These are phyloP conservation scores for Nakaseomyces nivariensis DNA, from an alignment of 1,139 yeast genomes.

Conservation along the genomic window DNA sequence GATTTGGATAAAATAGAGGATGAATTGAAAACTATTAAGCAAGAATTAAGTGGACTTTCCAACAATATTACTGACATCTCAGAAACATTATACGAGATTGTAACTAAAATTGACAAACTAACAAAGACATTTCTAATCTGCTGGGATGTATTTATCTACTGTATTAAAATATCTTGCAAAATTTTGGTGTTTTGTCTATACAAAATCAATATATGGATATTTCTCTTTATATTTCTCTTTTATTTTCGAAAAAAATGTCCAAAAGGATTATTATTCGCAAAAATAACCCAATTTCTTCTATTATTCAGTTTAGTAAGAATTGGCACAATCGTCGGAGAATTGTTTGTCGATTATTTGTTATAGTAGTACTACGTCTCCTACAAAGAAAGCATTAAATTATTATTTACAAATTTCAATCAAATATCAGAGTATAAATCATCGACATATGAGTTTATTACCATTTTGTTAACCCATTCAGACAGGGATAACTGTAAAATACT, in stretches of 20 bases:
- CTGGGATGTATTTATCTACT: not conserved
- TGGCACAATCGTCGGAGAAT: not conserved
- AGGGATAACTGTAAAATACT: slow-evolving; percentile 24
- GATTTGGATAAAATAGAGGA: not conserved
- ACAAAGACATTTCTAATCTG: not conserved
- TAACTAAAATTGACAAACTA: not conserved
- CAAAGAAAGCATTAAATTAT: not conserved
- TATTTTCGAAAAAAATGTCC: not conserved
- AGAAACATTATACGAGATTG: not conserved
- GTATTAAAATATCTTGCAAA: not conserved
- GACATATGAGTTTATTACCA: slow-evolving; percentile 20
- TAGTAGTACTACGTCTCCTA: not conserved
- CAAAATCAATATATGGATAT: no score
- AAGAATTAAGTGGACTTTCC: not conserved
- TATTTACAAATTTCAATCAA: not conserved
- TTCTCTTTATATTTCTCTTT: not conserved
- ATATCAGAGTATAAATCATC: slow-evolving; percentile 18
- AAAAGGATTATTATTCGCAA: not conserved
- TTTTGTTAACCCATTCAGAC: slow-evolving; percentile 23
- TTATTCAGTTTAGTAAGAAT: not conserved
- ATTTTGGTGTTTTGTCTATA: no score
- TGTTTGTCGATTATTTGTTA: not conserved
- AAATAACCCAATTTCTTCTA: not conserved
- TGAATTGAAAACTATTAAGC: not conserved
- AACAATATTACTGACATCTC: not conserved